Evolutionary conservation across 768 basidiomycete species (phyloP).

Genomic region (Hericium erinaceus): DNA sequence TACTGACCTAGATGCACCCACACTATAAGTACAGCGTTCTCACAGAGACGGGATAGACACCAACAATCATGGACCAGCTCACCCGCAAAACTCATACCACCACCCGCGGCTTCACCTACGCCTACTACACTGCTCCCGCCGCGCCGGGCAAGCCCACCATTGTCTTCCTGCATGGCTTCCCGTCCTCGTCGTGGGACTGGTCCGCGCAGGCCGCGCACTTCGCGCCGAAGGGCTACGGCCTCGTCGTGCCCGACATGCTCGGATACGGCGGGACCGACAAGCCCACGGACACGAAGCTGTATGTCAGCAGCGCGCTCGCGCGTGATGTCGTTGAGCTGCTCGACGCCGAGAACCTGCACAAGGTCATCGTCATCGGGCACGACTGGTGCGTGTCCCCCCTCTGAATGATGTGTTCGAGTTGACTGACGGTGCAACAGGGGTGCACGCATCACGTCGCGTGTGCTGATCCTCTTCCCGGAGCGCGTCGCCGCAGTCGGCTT

Average conservation of each 20-base stretch:
- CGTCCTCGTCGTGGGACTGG: conserved; percentile 33
- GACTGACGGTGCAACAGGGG: conserved; percentile 23
- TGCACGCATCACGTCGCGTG: conserved; percentile 21
- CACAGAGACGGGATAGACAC: too few relatives aligned
- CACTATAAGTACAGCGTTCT: too few relatives aligned
- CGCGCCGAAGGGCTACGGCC: conserved; percentile 30
- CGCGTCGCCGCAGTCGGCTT: conserved; percentile 34
- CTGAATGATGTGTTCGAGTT: too few relatives aligned
- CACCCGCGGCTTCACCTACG: conserved; percentile 27
- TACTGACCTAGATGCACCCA: too few relatives aligned
- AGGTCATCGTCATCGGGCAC: conserved; percentile 25
- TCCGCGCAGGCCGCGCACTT: conserved; percentile 30
- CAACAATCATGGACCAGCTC: too few relatives aligned
- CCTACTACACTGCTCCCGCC: conserved; percentile 25
- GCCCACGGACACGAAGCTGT: conserved; percentile 22
- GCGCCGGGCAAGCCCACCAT: conserved; percentile 23
- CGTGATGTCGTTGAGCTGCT: conserved; percentile 28
- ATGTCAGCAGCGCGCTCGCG: conserved; percentile 17
- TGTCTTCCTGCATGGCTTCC: conserved; percentile 40
- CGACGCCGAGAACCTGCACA: conserved; percentile 18
- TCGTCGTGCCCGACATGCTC: conserved; percentile 39
- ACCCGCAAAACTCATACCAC: conserved; percentile 23
- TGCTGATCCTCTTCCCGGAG: conserved; percentile 30
- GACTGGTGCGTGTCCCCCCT: conserved; percentile 21
- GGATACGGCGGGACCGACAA: conserved; percentile 38